Percentiles rank a stretch among this genome's conserved stretches.
These are phyloP conservation scores for Miscanthus lutarioriparius DNA, from an alignment of 176 grass and related monocot species.

Conservation along the genomic window DNA sequence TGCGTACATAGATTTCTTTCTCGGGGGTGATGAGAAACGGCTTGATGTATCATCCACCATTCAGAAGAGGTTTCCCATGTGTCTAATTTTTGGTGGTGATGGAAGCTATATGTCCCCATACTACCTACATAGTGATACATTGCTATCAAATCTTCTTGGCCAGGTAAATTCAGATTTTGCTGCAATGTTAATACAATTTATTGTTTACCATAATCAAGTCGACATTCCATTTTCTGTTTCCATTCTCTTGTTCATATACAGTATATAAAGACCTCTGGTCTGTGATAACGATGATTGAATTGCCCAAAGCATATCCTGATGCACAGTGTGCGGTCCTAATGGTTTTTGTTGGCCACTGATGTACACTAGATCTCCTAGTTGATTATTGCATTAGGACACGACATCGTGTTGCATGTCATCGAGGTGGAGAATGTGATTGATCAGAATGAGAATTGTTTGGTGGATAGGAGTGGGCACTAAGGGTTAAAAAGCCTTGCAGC, in stretches of 20 bases:
- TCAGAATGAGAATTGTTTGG: slow-evolving; percentile 7
- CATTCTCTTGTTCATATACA: background rate
- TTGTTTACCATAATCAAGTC: background rate
- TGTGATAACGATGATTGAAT: background rate
- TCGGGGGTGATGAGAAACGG: slow-evolving; percentile 95
- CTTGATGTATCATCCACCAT: slow-evolving; percentile 77
- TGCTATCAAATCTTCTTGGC: slow-evolving; percentile 93
- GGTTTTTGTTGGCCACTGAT: background rate
- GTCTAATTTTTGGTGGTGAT: slow-evolving; percentile 95
- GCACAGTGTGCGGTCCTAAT: background rate
- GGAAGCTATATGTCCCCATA: slow-evolving; percentile 99
- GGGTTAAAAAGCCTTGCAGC: background rate
- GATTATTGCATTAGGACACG: background rate
- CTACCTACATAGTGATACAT: slow-evolving; percentile 82
- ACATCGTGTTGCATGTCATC: background rate
- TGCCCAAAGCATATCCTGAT: background rate
- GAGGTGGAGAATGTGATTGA: slow-evolving; percentile 1
- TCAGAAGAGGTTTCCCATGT: slow-evolving; percentile 96
- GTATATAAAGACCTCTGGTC: background rate
- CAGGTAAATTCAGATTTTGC: slow-evolving; percentile 56
- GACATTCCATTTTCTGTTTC: background rate
- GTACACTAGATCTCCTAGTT: background rate
- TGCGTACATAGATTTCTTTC: slow-evolving; percentile 98
- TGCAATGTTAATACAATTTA: background rate
- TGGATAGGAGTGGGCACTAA: background rate